A percentile compares a stretch with the other conserved stretches of the same genome.
Evolutionary conservation across 768 basidiomycete genomes (phyloP).

Genomic region (Strobilomyces confusus): DNA sequence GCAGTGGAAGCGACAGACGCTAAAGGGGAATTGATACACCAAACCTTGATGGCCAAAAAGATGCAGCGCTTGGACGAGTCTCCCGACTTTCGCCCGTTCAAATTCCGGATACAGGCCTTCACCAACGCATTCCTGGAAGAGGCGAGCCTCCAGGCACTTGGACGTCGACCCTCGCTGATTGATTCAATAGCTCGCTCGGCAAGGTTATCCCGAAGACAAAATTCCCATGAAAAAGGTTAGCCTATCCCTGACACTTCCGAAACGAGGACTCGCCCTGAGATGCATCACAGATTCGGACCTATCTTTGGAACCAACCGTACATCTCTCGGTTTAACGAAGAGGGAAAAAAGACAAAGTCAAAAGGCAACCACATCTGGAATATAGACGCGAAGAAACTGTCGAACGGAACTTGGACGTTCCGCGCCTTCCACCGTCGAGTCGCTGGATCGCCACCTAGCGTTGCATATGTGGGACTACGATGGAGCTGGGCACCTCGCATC

Average conservation of each 20-base stretch:
- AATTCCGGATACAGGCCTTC: conserved; percentile 98
- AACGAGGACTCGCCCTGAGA: conserved; percentile 19
- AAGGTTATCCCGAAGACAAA: conserved; percentile 90
- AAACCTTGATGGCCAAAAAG: conserved; percentile 98
- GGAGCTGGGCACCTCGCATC: conserved; percentile 89
- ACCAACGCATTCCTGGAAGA: conserved; percentile 94
- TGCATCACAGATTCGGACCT: conserved; percentile 74
- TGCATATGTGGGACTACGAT: conserved; percentile 76
- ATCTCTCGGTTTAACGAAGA: conserved; percentile 98
- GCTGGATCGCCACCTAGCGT: conserved; percentile 78
- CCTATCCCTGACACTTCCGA: conserved; percentile 9
- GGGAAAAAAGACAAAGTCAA: conserved; percentile 98
- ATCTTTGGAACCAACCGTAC: conserved; percentile 91
- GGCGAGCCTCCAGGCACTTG: conserved; percentile 38
- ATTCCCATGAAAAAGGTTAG: conserved; percentile 94
- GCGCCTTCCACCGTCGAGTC: conserved; percentile 83
- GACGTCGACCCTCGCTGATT: conserved; percentile 8
- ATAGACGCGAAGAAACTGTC: conserved; percentile 85
- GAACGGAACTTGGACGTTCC: conserved; percentile 81
- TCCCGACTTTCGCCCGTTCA: conserved; percentile 96
- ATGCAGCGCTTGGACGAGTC: conserved; percentile 98
- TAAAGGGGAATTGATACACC: conserved; percentile 96
- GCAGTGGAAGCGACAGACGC: conserved; percentile 88
- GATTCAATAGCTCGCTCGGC: conserved; percentile 59
- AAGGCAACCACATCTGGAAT: conserved; percentile 99